Evolutionary conservation across 352 stramenopile species (phyloP).

Genomic region (Peronospora tabacina): DNA sequence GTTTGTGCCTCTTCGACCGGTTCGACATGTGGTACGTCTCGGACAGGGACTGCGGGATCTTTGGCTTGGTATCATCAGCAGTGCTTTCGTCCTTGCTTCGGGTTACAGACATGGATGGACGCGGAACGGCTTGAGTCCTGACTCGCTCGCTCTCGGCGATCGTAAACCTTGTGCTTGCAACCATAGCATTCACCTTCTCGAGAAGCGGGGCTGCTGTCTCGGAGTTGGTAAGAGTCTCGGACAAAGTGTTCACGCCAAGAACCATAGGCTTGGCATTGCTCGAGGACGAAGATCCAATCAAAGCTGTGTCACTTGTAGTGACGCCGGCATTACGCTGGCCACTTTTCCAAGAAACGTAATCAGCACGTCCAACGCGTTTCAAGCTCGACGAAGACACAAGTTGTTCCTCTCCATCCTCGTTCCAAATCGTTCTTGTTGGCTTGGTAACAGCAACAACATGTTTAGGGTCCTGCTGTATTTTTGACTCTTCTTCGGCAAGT

Average conservation of each 20-base stretch:
- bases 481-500: conserved; percentile 29
- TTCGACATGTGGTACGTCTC: conserved; percentile 72
- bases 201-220: conserved; percentile 25
- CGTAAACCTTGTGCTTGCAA: conserved; percentile 46
- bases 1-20: conserved; percentile 59
- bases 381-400: conserved; percentile 14
- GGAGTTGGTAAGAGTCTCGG: conserved; percentile 1
- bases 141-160: conserved; percentile 41
- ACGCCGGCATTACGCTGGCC: conserved; percentile 49
- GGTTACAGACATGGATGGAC: conserved; percentile 4
- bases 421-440: conserved; percentile 31
- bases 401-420: conserved; percentile 27
- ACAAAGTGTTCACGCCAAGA: conserved; percentile 12
- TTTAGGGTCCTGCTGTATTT: conserved; percentile 8
- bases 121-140: conserved; percentile 1
- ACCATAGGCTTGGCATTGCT: conserved; percentile 13
- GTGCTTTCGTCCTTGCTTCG: conserved; percentile 8
- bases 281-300: conserved; percentile 8
- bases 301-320: conserved; percentile 4
- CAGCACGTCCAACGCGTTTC: conserved; percentile 35
- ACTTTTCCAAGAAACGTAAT: conserved; percentile 50
- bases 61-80: conserved; percentile 9
- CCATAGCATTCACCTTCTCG: conserved; percentile 51
- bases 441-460: conserved; percentile 1
- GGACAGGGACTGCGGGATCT: conserved; percentile 57